Conservation (phyloP, 1,284 basidiomycete genomes). For the Trametes hirsuta region DNA sequence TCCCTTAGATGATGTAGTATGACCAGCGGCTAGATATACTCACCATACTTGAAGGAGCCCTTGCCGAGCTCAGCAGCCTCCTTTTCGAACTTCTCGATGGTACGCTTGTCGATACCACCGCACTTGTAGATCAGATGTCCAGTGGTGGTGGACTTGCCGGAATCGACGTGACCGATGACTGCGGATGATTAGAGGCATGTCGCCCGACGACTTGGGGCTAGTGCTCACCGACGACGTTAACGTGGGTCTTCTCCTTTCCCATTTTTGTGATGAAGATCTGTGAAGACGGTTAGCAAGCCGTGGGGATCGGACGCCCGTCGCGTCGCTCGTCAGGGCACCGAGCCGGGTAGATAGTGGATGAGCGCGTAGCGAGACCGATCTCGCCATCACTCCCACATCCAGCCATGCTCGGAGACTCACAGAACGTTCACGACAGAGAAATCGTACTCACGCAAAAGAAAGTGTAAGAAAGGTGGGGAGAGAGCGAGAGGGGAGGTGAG, state of each 20-base stretch:
- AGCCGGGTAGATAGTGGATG: constrained; percentile 24
- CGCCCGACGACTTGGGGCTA: neutral
- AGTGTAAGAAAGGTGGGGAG: constrained; percentile 35
- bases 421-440: constrained; percentile 3
- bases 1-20: constrained; percentile 23
- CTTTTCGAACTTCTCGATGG: constrained; percentile 99
- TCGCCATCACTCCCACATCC: constrained; percentile 12
- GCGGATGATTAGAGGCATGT: constrained; percentile 24
- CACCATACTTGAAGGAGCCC: constrained; percentile 99
- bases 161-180: constrained; percentile 98
- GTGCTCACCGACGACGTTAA: constrained; percentile 88
- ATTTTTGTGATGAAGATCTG: constrained; percentile 53
- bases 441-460: constrained; percentile 36
- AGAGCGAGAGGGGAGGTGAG: constrained; percentile 37
- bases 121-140: constrained; percentile 99
- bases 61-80: constrained; percentile 99
- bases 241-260: constrained; percentile 89
- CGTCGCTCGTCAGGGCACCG: constrained; percentile 4
- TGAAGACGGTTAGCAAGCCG: constrained; percentile 6
- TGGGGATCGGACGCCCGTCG: neutral
- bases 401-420: constrained; percentile 10
- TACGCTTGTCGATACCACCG: constrained; percentile 99
- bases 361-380: constrained; percentile 17
- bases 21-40: constrained; percentile 35
- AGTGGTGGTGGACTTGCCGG: constrained; percentile 99